Percentiles rank a stretch among this genome's conserved stretches.
phyloP scores from a whole-genome alignment of 2,329 filamentous ascomycete genomes.

The Pseudogymnoascus sp. region DNA sequence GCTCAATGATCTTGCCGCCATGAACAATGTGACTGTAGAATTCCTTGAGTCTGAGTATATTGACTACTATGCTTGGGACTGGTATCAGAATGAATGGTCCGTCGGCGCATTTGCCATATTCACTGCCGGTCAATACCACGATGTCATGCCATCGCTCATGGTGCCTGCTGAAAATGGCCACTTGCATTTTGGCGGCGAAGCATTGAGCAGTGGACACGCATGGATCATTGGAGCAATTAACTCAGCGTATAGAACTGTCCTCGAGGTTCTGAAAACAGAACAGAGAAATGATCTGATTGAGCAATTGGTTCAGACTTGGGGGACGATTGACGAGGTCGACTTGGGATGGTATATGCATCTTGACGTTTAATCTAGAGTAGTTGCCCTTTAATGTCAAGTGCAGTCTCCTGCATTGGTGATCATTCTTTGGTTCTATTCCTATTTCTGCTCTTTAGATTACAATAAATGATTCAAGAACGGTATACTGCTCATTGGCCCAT shows the following conservation, averaged over 20 bases:
- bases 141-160: constrained; percentile 29
- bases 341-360: background rate
- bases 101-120: constrained; percentile 36
- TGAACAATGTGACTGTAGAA: constrained; percentile 18
- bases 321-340: background rate
- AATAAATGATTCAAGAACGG: background rate
- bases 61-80: constrained; percentile 32
- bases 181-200: constrained; percentile 33
- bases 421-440: background rate
- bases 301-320: background rate
- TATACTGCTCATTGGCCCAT: background rate
- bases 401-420: no score
- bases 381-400: background rate
- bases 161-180: constrained; percentile 23
- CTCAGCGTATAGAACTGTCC: constrained; percentile 25
- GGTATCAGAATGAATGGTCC: constrained; percentile 31
- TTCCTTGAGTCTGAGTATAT: constrained; percentile 10
- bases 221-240: constrained; percentile 36
- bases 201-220: constrained; percentile 32
- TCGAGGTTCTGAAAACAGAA: constrained; percentile 12
- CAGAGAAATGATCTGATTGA: background rate
- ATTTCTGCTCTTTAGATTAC: background rate
- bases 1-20: constrained; percentile 21
- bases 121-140: constrained; percentile 34
- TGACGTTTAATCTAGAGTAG: background rate